phyloP scores from a whole-genome alignment of 225 moss, liverwort and hornwort species.

The Polytrichum commune region DNA sequence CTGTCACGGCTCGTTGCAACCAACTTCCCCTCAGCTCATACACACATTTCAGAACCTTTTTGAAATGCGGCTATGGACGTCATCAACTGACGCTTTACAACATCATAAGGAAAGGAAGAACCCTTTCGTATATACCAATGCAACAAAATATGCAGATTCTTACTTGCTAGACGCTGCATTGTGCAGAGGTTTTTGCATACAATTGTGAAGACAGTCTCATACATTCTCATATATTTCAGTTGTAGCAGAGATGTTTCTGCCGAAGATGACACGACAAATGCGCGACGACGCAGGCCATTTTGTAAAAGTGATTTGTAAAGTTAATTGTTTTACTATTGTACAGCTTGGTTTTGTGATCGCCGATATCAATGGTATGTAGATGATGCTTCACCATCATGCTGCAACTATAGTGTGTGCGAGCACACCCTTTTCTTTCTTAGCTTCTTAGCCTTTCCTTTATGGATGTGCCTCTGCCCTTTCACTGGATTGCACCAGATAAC shows the following conservation, averaged over 20 bases:
- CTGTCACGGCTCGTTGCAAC: too few relatives aligned
- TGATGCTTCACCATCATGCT: constrained; percentile 36
- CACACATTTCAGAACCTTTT: too few relatives aligned
- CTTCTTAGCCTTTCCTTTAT: constrained; percentile 2
- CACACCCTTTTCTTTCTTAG: constrained; percentile 19
- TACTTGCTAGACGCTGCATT: too few relatives aligned
- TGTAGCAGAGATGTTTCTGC: neutral
- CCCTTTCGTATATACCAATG: too few relatives aligned
- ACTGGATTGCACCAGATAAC: constrained; percentile 37
- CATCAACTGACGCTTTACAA: too few relatives aligned
- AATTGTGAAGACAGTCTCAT: constrained; percentile 14
- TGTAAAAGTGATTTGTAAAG: constrained; percentile 17
- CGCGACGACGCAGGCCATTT: constrained; percentile 7
- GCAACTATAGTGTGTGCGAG: constrained; percentile 22
- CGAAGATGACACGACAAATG: neutral
- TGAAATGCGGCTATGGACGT: too few relatives aligned
- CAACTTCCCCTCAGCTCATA: too few relatives aligned
- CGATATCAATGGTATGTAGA: constrained; percentile 38
- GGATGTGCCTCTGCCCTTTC: too few relatives aligned
- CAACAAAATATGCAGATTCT: too few relatives aligned
- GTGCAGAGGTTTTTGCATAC: constrained; percentile 17
- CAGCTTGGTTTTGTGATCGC: constrained; percentile 32
- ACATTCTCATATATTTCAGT: constrained; percentile 13
- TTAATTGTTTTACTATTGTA: constrained; percentile 55
- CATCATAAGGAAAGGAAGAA: too few relatives aligned